Evolutionary conservation across 2,329 filamentous ascomycete genomes (phyloP).

Genomic region (Xylariales sp.): DNA sequence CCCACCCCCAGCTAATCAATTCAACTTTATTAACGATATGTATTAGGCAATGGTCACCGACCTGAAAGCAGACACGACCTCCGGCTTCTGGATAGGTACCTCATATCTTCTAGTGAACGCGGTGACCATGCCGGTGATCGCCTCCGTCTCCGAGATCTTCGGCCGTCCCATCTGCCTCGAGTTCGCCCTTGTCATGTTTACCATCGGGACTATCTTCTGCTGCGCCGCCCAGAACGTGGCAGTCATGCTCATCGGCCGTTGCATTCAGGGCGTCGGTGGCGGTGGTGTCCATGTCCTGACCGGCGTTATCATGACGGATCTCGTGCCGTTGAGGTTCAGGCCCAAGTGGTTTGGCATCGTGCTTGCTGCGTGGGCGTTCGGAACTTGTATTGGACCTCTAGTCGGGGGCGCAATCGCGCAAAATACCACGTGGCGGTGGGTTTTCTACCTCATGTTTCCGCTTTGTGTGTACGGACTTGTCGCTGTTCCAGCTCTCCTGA

Average conservation of each 20-base stretch:
- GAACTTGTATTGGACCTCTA: not conserved
- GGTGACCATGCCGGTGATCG: conserved; percentile 24
- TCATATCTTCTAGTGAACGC: conserved; percentile 26
- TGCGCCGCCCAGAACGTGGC: conserved; percentile 27
- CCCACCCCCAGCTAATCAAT: not conserved
- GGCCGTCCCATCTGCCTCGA: conserved; percentile 30
- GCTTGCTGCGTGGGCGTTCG: not conserved
- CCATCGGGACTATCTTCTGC: conserved; percentile 36
- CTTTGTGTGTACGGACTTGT: conserved; percentile 36
- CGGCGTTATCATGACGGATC: conserved; percentile 36
- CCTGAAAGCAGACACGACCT: conserved; percentile 17
- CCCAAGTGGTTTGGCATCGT: conserved; percentile 36
- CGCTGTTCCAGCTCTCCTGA: conserved; percentile 36
- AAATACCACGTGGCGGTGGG: conserved; percentile 7
- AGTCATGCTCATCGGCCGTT: conserved; percentile 31
- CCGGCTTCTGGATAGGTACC: conserved; percentile 26
- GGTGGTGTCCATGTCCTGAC: conserved; percentile 36
- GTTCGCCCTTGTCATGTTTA: conserved; percentile 35
- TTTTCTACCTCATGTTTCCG: conserved; percentile 36
- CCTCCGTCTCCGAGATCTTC: conserved; percentile 30
- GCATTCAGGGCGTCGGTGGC: conserved; percentile 36
- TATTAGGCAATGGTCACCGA: conserved; percentile 17
- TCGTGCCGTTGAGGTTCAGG: conserved; percentile 36
- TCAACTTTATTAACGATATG: no score
- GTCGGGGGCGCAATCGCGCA: not conserved